Conservation (phyloP, 352 stramenopile genomes). For the Phytopythium cucurbitacearum region DNA sequence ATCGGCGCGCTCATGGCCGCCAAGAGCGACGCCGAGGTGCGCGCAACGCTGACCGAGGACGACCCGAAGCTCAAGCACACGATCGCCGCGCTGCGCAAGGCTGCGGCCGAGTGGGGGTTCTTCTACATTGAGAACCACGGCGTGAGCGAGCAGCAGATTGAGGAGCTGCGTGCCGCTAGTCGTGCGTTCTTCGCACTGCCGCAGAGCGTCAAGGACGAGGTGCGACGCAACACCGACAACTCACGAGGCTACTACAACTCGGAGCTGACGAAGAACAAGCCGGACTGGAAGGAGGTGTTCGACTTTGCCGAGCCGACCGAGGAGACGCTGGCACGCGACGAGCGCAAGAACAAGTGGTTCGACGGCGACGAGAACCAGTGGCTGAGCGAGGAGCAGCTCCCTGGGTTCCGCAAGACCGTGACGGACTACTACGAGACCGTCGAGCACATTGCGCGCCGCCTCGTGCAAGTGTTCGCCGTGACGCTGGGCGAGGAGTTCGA, state of each 20-base stretch:
- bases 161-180: constrained; percentile 61
- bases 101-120: constrained; percentile 86
- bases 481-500: constrained; percentile 41
- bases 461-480: constrained; percentile 60
- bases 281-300: constrained; percentile 90
- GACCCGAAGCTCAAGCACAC: constrained; percentile 15
- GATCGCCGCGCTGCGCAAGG: constrained; percentile 41
- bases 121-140: constrained; percentile 91
- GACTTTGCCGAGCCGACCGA: constrained; percentile 56
- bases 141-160: constrained; percentile 53
- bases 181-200: constrained; percentile 82
- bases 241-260: constrained; percentile 91
- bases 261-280: constrained; percentile 92
- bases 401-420: constrained; percentile 52
- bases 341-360: constrained; percentile 50
- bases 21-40: constrained; percentile 27
- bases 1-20: constrained; percentile 42
- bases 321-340: constrained; percentile 27
- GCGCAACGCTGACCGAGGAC: constrained; percentile 13
- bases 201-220: constrained; percentile 35
- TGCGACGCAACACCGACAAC: constrained; percentile 80
- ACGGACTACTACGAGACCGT: constrained; percentile 40
- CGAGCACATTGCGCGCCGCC: constrained; percentile 42
- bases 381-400: constrained; percentile 35
- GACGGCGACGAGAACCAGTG: constrained; percentile 87